Conservation (phyloP, 768 basidiomycete genomes). For the Leccinum uliginosum region DNA sequence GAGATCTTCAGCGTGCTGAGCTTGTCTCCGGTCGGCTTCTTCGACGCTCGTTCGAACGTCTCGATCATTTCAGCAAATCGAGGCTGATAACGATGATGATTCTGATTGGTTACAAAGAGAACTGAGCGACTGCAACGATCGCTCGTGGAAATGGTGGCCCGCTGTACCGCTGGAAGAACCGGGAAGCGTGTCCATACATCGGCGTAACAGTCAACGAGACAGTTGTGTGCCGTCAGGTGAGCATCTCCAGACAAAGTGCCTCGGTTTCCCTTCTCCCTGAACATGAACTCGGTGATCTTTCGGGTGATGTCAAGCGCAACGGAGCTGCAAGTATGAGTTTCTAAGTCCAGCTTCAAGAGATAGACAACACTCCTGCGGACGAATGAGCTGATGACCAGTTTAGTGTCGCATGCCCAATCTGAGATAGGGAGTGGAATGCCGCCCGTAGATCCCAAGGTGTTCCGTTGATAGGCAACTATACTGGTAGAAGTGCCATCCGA, state of each 20-base stretch:
- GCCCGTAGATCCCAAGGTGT: constrained; percentile 48
- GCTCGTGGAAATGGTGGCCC: constrained; percentile 36
- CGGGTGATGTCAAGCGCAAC: constrained; percentile 49
- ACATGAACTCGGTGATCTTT: constrained; percentile 54
- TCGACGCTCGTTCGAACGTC: constrained; percentile 44
- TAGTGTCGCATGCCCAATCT: constrained; percentile 20
- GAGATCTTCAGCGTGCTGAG: constrained; percentile 36
- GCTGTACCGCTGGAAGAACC: constrained; percentile 47
- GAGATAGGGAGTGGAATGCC: constrained; percentile 38
- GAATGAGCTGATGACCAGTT: constrained; percentile 43
- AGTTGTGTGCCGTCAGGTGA: constrained; percentile 38
- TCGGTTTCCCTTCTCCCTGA: constrained; percentile 39
- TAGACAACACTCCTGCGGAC: constrained; percentile 39
- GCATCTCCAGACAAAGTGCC: constrained; percentile 15
- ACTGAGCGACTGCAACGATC: constrained; percentile 33
- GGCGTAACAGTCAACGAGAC: constrained; percentile 47
- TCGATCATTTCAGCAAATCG: constrained; percentile 45
- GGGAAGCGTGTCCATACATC: constrained; percentile 61
- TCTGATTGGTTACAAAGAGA: constrained; percentile 39
- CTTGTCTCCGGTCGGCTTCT: constrained; percentile 46
- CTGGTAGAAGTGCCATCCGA: constrained; percentile 12
- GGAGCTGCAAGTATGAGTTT: constrained; percentile 37
- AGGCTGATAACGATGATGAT: constrained; percentile 31
- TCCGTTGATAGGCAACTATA: constrained; percentile 49
- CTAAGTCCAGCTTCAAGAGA: constrained; percentile 39